phyloP scores from a whole-genome alignment of 305 asterid genomes.

The Fraxinus angustifolia region DNA sequence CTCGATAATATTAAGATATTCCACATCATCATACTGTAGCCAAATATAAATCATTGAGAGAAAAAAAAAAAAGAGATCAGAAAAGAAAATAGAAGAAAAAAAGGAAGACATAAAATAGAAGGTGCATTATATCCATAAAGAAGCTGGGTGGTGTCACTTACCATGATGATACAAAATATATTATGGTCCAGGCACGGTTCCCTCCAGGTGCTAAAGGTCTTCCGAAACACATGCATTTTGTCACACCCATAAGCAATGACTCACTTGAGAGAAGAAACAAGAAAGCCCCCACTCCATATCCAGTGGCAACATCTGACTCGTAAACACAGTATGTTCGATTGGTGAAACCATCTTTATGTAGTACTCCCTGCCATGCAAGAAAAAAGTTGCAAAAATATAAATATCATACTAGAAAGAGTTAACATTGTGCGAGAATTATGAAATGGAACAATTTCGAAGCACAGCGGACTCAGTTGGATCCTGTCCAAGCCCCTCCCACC shows the following conservation, averaged over 20 bases:
- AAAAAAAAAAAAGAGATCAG: not conserved
- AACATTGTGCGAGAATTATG: not conserved
- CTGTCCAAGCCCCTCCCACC: not conserved
- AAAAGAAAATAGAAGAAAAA: not conserved
- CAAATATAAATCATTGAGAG: not conserved
- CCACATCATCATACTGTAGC: not conserved
- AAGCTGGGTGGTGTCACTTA: constrained; percentile 26
- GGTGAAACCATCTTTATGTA: constrained; percentile 30
- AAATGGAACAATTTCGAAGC: not conserved
- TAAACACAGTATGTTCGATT: constrained; percentile 81
- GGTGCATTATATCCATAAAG: not conserved
- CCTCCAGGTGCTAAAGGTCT: constrained; percentile 81
- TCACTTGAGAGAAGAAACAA: constrained; percentile 85
- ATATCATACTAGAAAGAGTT: not conserved
- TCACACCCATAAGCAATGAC: constrained; percentile 83
- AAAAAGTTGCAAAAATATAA: not conserved
- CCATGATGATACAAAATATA: constrained; percentile 81
- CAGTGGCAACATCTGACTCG: constrained; percentile 81
- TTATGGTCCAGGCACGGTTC: constrained; percentile 91
- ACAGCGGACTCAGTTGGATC: not conserved
- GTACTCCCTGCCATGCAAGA: constrained; percentile 34
- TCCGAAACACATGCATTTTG: constrained; percentile 96
- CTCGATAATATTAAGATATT: not conserved
- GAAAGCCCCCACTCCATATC: constrained; percentile 86
- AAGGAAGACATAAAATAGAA: not conserved